A percentile compares a stretch with the other conserved stretches of the same genome.
Conservation (phyloP, 805 yeast species). For the Candida piceae region DNA sequence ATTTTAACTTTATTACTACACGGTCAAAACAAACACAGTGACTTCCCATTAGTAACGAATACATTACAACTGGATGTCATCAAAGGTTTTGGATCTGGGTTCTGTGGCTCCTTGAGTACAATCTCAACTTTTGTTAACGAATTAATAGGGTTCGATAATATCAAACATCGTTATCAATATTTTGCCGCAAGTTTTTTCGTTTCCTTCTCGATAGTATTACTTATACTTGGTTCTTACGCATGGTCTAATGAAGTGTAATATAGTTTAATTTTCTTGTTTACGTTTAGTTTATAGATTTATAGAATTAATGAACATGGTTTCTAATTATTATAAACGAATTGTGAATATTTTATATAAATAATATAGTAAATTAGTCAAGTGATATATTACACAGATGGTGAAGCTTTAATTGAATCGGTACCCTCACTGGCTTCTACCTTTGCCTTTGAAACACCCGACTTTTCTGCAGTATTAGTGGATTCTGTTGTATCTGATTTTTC, state of each 20-base stretch:
- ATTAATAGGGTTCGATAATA: slow-evolving; percentile 30
- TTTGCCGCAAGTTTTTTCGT: slow-evolving; percentile 40
- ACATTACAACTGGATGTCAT: slow-evolving; percentile 17
- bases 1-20: slow-evolving; percentile 14
- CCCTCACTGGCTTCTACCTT: not conserved
- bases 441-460: not conserved
- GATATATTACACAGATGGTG: no score
- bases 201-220: slow-evolving; percentile 45
- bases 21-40: slow-evolving; percentile 9
- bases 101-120: slow-evolving; percentile 34
- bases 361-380: no score
- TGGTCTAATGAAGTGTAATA: slow-evolving; percentile 53
- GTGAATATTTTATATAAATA: no score
- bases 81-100: slow-evolving; percentile 23
- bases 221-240: slow-evolving; percentile 65
- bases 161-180: slow-evolving; percentile 41
- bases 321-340: no score
- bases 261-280: not conserved
- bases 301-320: not conserved
- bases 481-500: not conserved
- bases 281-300: not conserved
- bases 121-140: slow-evolving; percentile 77
- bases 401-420: not conserved
- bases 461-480: not conserved
- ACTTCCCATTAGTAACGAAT: slow-evolving; percentile 8